phyloP scores from a whole-genome alignment of 768 basidiomycete species.

The Collybia mongolica region DNA sequence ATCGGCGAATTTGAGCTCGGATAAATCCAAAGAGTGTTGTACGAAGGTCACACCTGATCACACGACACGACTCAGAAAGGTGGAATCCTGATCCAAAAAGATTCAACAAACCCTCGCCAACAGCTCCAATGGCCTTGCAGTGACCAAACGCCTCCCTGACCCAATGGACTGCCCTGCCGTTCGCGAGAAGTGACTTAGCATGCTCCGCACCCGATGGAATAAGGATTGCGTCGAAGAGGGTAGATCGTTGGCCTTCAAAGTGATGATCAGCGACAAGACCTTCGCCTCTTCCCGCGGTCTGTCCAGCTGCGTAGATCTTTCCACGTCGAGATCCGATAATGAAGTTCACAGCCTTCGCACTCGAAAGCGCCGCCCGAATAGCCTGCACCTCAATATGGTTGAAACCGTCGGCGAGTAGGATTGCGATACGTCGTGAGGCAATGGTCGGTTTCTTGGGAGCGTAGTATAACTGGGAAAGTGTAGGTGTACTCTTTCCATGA shows the following conservation, averaged over 20 bases:
- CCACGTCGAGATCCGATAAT: slow-evolving; percentile 70
- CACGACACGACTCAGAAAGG: background rate
- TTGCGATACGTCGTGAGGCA: slow-evolving; percentile 68
- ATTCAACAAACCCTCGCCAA: slow-evolving; percentile 55
- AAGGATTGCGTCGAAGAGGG: slow-evolving; percentile 79
- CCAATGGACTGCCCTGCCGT: slow-evolving; percentile 79
- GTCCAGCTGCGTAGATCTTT: slow-evolving; percentile 31
- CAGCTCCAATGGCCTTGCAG: slow-evolving; percentile 78
- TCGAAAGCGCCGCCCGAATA: slow-evolving; percentile 52
- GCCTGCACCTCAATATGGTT: slow-evolving; percentile 56
- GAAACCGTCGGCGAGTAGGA: slow-evolving; percentile 78
- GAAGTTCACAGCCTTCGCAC: slow-evolving; percentile 55
- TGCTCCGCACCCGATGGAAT: slow-evolving; percentile 71
- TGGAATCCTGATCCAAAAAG: background rate
- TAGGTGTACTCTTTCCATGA: slow-evolving; percentile 52
- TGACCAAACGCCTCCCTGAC: slow-evolving; percentile 85
- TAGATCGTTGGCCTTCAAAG: slow-evolving; percentile 78
- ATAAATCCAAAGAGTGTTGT: slow-evolving; percentile 42
- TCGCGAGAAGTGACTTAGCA: slow-evolving; percentile 51
- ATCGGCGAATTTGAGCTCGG: slow-evolving; percentile 40
- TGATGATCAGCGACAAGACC: slow-evolving; percentile 62
- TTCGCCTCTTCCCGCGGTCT: slow-evolving; percentile 21
- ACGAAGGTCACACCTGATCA: slow-evolving; percentile 48
- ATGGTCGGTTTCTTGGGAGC: slow-evolving; percentile 57
- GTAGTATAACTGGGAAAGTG: slow-evolving; percentile 61